Conservation (phyloP, 2,329 filamentous ascomycete genomes). For the Cercospora nicotianae region DNA sequence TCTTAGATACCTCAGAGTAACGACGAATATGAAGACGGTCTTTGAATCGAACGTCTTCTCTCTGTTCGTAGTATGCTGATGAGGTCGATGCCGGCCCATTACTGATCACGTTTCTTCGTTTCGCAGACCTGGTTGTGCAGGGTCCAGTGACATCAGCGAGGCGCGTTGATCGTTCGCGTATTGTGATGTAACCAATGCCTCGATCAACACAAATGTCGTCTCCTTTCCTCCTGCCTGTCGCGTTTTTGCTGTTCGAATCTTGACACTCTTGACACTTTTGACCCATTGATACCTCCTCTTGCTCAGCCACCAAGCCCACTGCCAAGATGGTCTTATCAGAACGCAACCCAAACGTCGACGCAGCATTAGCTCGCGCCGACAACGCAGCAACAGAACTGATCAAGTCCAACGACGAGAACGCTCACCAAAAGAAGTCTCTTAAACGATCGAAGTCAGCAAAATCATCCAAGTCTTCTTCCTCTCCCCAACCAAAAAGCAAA, state of each 20-base stretch:
- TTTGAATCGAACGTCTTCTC: not conserved
- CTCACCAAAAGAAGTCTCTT: not conserved
- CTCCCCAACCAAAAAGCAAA: not conserved
- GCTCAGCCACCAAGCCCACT: not conserved
- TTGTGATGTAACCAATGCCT: slow-evolving; percentile 1
- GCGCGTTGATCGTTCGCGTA: not conserved
- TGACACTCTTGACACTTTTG: not conserved
- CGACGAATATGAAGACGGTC: not conserved
- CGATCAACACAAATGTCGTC: not conserved
- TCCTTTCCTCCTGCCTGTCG: not conserved
- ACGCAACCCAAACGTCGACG: not conserved
- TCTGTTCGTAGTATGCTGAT: not conserved
- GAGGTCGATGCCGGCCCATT: not conserved
- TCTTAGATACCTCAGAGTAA: not conserved
- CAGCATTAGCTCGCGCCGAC: not conserved
- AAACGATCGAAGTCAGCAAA: not conserved
- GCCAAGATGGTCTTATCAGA: not conserved
- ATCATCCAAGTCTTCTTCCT: not conserved
- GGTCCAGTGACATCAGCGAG: not conserved
- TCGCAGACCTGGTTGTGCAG: not conserved
- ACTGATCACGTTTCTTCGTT: slow-evolving; percentile 6
- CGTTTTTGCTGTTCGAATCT: not conserved
- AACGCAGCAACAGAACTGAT: not conserved
- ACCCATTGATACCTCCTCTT: not conserved
- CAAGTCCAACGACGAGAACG: not conserved